These are phyloP conservation scores for Microcyclospora pomicola DNA, from an alignment of 2,329 filamentous ascomycete genomes.

Conservation along the genomic window DNA sequence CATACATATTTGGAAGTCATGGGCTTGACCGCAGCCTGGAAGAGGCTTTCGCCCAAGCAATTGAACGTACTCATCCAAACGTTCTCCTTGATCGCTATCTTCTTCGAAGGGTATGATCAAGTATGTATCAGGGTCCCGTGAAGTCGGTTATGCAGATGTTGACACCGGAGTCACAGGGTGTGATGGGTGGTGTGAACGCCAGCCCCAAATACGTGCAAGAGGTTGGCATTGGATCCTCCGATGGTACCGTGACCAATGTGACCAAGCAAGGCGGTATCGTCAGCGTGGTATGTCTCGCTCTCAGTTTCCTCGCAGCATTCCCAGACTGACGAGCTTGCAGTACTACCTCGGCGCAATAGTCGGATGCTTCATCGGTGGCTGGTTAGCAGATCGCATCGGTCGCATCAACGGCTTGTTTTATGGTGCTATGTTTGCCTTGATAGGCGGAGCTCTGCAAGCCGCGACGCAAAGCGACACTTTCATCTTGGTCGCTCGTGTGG, in stretches of 20 bases:
- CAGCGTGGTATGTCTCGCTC: slow-evolving; percentile 21
- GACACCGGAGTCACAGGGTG: slow-evolving; percentile 20
- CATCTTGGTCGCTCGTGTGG: slow-evolving; percentile 36
- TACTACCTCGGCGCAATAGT: slow-evolving; percentile 41
- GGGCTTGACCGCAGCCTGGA: slow-evolving; percentile 31
- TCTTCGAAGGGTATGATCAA: slow-evolving; percentile 40
- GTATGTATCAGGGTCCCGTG: background rate
- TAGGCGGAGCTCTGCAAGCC: slow-evolving; percentile 38
- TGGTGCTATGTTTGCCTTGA: slow-evolving; percentile 33
- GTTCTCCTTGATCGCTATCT: slow-evolving; percentile 23
- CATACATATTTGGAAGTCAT: slow-evolving; percentile 10
- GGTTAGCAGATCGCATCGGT: slow-evolving; percentile 40
- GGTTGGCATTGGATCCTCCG: slow-evolving; percentile 32
- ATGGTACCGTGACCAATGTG: slow-evolving; percentile 35
- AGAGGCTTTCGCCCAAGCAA: slow-evolving; percentile 28
- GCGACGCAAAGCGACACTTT: slow-evolving; percentile 32
- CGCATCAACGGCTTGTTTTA: slow-evolving; percentile 38
- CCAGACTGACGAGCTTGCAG: slow-evolving; percentile 1
- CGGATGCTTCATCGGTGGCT: slow-evolving; percentile 37
- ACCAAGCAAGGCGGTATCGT: slow-evolving; percentile 40
- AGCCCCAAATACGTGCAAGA: slow-evolving; percentile 28
- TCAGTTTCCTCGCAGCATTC: background rate
- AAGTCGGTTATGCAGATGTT: background rate
- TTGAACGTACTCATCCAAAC: slow-evolving; percentile 27
- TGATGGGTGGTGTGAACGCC: slow-evolving; percentile 39